These are phyloP conservation scores for Penicillium sp. DNA, from an alignment of 2,329 filamentous ascomycete genomes.

Conservation along the genomic window DNA sequence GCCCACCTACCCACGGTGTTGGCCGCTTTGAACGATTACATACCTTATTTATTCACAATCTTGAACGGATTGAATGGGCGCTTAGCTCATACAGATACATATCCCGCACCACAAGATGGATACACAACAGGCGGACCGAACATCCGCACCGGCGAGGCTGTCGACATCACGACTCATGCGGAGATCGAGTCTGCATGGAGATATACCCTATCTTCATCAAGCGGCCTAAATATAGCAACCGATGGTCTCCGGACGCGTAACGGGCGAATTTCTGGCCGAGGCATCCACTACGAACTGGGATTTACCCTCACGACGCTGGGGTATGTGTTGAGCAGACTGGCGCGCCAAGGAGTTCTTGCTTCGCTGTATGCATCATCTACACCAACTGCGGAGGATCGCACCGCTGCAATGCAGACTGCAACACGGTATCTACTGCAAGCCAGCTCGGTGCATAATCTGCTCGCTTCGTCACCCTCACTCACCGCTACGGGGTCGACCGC, in stretches of 20 bases:
- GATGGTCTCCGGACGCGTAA: slow-evolving; percentile 50
- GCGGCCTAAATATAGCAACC: slow-evolving; percentile 5
- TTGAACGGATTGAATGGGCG: slow-evolving; percentile 63
- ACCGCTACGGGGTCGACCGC: slow-evolving; percentile 21
- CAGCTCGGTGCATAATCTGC: slow-evolving; percentile 70
- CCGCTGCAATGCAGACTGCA: slow-evolving; percentile 65
- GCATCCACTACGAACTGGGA: slow-evolving; percentile 76
- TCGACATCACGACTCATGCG: slow-evolving; percentile 65
- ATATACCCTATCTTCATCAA: slow-evolving; percentile 65
- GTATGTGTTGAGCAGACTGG: slow-evolving; percentile 67
- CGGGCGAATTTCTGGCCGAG: slow-evolving; percentile 64
- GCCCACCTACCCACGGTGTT: slow-evolving; percentile 68
- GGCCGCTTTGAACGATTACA: slow-evolving; percentile 67
- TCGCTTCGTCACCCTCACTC: slow-evolving; percentile 55
- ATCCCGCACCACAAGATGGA: neutral
- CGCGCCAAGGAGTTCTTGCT: slow-evolving; percentile 67
- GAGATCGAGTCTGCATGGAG: slow-evolving; percentile 75
- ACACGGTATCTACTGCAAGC: slow-evolving; percentile 75
- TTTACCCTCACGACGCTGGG: slow-evolving; percentile 76
- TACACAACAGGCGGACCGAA: neutral
- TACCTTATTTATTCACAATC: slow-evolving; percentile 77
- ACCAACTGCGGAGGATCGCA: slow-evolving; percentile 64
- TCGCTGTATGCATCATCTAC: slow-evolving; percentile 63
- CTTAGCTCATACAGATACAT: neutral
- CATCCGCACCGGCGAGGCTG: slow-evolving; percentile 52